Conservation (phyloP, 179 eudicot genomes). For the Beta corolliflora region DNA sequence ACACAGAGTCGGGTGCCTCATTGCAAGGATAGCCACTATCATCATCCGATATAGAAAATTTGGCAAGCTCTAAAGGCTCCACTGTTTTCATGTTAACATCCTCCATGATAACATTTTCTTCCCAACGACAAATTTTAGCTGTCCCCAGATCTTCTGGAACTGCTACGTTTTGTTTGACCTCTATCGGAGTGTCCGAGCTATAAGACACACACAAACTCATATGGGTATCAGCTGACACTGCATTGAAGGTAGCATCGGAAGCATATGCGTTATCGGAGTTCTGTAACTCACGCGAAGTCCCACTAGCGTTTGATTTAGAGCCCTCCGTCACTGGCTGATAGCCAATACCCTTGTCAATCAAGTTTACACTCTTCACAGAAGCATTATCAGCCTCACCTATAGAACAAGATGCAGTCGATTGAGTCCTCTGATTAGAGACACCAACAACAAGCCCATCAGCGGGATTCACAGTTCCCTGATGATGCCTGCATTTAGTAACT, state of each 20-base stretch:
- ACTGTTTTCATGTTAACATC: not conserved
- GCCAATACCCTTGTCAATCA: not conserved
- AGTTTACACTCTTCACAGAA: constrained; percentile 10
- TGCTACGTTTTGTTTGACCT: constrained; percentile 4
- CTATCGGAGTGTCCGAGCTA: not conserved
- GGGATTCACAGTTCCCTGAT: not conserved
- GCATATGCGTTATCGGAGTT: not conserved
- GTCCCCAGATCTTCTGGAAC: constrained; percentile 9
- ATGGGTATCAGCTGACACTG: constrained; percentile 5
- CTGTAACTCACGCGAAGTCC: not conserved
- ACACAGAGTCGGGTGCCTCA: not conserved
- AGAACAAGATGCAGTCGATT: constrained; percentile 9
- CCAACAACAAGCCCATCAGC: not conserved
- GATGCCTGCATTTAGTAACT: constrained; percentile 13
- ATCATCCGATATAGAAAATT: constrained; percentile 4
- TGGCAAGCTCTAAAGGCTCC: not conserved
- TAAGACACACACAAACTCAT: constrained; percentile 15
- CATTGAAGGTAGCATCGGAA: not conserved
- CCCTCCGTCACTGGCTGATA: not conserved
- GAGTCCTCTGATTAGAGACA: constrained; percentile 9
- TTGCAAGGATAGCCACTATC: not conserved
- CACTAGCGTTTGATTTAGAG: not conserved
- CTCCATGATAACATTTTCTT: not conserved
- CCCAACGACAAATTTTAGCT: not conserved
- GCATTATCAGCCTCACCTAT: constrained; percentile 8